A percentile compares a stretch with the other conserved stretches of the same genome.
These are phyloP conservation scores for Suillus americanus DNA, from an alignment of 768 basidiomycete genomes.

Conservation along the genomic window DNA sequence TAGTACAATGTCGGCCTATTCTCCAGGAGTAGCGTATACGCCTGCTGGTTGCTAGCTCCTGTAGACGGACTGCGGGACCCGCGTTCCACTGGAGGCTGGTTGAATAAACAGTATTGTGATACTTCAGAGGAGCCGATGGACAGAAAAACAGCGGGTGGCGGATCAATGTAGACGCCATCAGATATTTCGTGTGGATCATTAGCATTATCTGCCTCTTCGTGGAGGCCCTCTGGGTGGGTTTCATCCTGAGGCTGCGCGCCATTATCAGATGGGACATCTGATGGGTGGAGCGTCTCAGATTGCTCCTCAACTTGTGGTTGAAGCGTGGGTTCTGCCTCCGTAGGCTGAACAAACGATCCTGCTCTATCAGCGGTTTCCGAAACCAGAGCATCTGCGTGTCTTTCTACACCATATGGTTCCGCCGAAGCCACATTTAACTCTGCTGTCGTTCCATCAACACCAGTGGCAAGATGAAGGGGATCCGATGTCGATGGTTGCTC, in stretches of 20 bases:
- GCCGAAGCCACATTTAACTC: not conserved
- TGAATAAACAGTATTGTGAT: slow-evolving; percentile 53
- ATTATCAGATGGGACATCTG: slow-evolving; percentile 11
- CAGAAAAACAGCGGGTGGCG: slow-evolving; percentile 68
- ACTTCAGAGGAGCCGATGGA: slow-evolving; percentile 40
- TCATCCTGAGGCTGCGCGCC: slow-evolving; percentile 17
- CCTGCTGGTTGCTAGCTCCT: slow-evolving; percentile 16
- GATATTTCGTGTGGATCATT: slow-evolving; percentile 58
- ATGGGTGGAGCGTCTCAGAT: not conserved
- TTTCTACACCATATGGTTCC: not conserved
- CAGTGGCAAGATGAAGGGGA: not conserved
- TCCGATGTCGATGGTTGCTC: not conserved
- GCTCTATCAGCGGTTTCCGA: not conserved
- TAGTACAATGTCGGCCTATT: slow-evolving; percentile 73
- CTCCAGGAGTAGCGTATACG: slow-evolving; percentile 51
- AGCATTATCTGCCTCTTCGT: not conserved
- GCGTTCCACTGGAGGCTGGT: slow-evolving; percentile 39
- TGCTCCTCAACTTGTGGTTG: slow-evolving; percentile 2
- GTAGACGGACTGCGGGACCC: slow-evolving; percentile 26
- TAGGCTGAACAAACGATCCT: not conserved
- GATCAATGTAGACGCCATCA: slow-evolving; percentile 72
- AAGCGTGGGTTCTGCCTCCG: not conserved
- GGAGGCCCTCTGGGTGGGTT: slow-evolving; percentile 9
- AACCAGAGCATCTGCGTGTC: not conserved
- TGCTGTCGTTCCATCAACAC: not conserved